Percentiles rank a stretch among this genome's conserved stretches.
Evolutionary conservation across 805 yeast species (phyloP).

Genomic region (Starmerella lactis-condensi): DNA sequence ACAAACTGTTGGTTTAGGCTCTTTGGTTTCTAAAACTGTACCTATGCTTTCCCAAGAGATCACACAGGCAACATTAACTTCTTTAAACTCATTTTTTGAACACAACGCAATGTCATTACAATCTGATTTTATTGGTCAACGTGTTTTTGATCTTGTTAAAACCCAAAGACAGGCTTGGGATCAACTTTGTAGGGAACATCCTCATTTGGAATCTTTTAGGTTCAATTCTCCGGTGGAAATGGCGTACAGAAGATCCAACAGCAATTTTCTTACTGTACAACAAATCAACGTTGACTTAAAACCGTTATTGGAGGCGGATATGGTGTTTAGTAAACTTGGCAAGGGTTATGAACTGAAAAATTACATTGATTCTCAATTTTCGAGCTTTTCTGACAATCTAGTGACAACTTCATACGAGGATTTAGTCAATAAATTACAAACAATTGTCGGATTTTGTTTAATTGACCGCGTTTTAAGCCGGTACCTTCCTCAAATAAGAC

Average conservation of each 20-base stretch:
- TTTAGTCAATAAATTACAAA: slow-evolving; percentile 26
- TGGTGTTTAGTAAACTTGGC: slow-evolving; percentile 61
- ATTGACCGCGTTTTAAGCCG: slow-evolving; percentile 50
- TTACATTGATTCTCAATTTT: slow-evolving; percentile 50
- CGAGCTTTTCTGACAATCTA: slow-evolving; percentile 46
- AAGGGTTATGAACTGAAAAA: slow-evolving; percentile 41
- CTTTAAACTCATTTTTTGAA: slow-evolving; percentile 41
- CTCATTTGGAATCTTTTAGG: slow-evolving; percentile 36
- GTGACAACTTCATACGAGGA: slow-evolving; percentile 26
- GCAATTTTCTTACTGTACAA: slow-evolving; percentile 29
- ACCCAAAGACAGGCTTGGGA: slow-evolving; percentile 46
- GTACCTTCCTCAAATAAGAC: slow-evolving; percentile 40
- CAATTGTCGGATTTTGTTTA: slow-evolving; percentile 57
- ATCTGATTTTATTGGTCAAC: slow-evolving; percentile 35
- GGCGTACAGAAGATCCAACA: slow-evolving; percentile 44
- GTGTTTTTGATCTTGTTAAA: slow-evolving; percentile 35
- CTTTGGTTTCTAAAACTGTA: slow-evolving; percentile 52
- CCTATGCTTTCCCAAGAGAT: slow-evolving; percentile 60
- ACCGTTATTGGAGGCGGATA: slow-evolving; percentile 64
- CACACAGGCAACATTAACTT: slow-evolving; percentile 46
- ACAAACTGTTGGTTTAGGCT: slow-evolving; percentile 53
- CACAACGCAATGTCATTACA: slow-evolving; percentile 24
- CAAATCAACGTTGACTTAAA: slow-evolving; percentile 38
- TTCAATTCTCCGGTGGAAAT: slow-evolving; percentile 76
- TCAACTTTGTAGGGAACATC: slow-evolving; percentile 27